These are phyloP conservation scores for Amaranthus hypochondriacus DNA, from an alignment of 148 eudicot species.

Conservation along the genomic window DNA sequence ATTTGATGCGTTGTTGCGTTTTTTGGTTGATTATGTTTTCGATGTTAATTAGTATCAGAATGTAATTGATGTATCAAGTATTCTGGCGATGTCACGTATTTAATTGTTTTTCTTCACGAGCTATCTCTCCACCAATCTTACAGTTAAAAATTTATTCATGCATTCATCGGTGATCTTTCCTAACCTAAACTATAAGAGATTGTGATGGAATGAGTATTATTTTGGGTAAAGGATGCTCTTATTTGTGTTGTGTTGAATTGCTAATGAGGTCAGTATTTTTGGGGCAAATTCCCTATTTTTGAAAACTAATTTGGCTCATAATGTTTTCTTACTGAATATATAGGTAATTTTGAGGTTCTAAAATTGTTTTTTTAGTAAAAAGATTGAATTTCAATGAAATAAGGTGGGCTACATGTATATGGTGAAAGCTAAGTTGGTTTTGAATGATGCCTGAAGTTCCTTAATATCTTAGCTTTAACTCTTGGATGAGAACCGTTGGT, in stretches of 20 bases:
- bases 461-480: neutral
- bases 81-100: no score
- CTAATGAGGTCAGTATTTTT: neutral
- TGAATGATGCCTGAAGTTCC: neutral
- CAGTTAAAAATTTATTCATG: no score
- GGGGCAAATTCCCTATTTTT: no score
- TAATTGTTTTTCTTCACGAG: no score
- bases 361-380: neutral
- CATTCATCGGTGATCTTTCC: no score
- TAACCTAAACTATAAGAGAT: neutral
- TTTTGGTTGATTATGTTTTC: neutral
- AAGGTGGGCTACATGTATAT: neutral
- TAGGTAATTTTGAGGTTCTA: neutral
- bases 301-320: neutral
- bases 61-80: neutral
- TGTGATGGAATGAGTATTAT: neutral
- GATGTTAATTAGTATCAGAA: neutral
- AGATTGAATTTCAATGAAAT: neutral
- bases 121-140: no score
- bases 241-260: neutral
- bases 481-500: neutral
- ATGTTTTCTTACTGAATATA: neutral
- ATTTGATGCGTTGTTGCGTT: neutral
- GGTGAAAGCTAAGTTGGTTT: neutral
- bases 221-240: constrained; percentile 2